Evolutionary conservation across 331 rosid genomes (phyloP), one percentile per base, ranked within the genome.

Genomic region (Telfairia occidentalis): DNA sequence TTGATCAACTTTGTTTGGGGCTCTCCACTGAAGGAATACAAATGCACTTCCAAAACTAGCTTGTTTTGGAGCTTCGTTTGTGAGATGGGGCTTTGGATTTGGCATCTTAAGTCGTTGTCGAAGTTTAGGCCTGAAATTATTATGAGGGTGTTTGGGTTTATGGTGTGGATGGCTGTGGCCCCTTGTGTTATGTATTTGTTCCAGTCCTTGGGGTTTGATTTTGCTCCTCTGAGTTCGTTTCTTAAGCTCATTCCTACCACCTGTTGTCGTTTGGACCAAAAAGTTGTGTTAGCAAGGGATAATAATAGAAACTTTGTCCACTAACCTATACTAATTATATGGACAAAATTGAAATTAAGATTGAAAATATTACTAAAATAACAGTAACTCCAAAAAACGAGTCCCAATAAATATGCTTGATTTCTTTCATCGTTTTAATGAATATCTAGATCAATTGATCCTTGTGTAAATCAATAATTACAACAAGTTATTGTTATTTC

Each of bases 21-120:
- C 2, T 71, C 74, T 10, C 81, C 86, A 46, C 88, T 78, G 79
- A 83, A 88, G 9, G 90, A 82, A 30, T 88, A 88, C 52, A 82
- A 79, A 76, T 88, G 92, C 32, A 80, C 79, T 78, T 88, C 92
- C 50, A 10, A 86, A 1, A 82, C 92, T 73, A 82, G 49, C 71
- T 86, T 86, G 1, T 81, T 79, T 0, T 87, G 86, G 57, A 86
- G 59, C 49, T 82, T 38, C 50, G 21, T 63, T 45, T 79, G 30
- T 23, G 66, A n/a, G 10, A 82, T 67, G 5, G 82, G 34, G 40
- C 64, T 61, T 2, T 45, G 34, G 58, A 75, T 86, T 53, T 84
- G 35, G 81, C 80, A 82, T 2, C 58, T 73, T 5, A 86, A 69
- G 60, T 82, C 88, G 3, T 30, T 84, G 50, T 78, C 88, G 32